Percentiles rank a stretch among this genome's conserved stretches.
These are phyloP conservation scores for Aspergillus leporis DNA, from an alignment of 495 filamentous ascomycete species.

Conservation along the genomic window DNA sequence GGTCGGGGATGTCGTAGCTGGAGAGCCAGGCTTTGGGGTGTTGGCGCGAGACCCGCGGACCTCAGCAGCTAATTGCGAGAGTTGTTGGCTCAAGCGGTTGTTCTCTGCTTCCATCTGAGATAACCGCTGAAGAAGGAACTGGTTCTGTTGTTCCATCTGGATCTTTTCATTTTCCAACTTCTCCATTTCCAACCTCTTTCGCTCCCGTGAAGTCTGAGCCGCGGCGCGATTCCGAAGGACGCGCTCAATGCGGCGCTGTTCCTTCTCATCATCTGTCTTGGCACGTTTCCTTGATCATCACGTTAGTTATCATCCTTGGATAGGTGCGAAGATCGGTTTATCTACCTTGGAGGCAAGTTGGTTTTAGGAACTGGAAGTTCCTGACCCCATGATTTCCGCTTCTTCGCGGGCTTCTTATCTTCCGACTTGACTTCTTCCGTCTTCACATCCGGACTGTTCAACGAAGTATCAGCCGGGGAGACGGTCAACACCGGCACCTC, in stretches of 20 bases:
- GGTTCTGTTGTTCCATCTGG: constrained; percentile 65
- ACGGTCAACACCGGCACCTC: constrained; percentile 47
- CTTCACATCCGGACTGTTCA: constrained; percentile 30
- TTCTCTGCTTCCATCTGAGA: constrained; percentile 65
- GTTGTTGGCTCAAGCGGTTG: constrained; percentile 61
- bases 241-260: constrained; percentile 95
- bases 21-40: constrained; percentile 41
- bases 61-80: constrained; percentile 63
- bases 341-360: constrained; percentile 90
- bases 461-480: constrained; percentile 51
- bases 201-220: constrained; percentile 92
- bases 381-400: constrained; percentile 99
- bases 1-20: constrained; percentile 43
- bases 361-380: constrained; percentile 96
- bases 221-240: constrained; percentile 94
- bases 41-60: constrained; percentile 51
- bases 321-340: constrained; percentile 2
- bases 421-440: constrained; percentile 35
- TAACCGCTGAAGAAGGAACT: constrained; percentile 66
- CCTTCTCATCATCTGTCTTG: constrained; percentile 98
- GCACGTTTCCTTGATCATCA: constrained; percentile 74
- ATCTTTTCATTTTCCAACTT: constrained; percentile 76
- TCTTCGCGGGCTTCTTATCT: constrained; percentile 85
- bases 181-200: constrained; percentile 93
- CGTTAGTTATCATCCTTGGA: not conserved